Percentiles rank a stretch among this genome's conserved stretches.
Conservation (phyloP, 2,329 filamentous ascomycete species). For the Acrodontium crateriforme region DNA sequence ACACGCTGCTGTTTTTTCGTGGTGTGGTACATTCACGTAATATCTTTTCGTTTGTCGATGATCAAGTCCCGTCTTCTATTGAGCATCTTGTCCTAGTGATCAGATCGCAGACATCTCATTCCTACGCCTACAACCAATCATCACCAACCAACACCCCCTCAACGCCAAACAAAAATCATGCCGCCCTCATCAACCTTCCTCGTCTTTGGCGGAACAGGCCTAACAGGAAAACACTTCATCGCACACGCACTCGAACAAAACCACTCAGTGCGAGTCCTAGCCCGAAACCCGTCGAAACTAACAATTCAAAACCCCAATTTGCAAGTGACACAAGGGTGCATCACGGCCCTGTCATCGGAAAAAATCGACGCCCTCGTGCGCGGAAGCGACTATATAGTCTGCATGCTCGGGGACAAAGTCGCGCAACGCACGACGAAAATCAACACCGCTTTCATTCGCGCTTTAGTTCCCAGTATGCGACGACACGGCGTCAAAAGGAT, state of each 20-base stretch:
- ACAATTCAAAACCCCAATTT: constrained; percentile 1
- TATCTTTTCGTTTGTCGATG: too few relatives aligned
- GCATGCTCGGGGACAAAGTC: constrained; percentile 4
- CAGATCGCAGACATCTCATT: too few relatives aligned
- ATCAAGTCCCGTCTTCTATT: too few relatives aligned
- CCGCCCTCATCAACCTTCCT: constrained; percentile 21
- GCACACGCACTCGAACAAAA: constrained; percentile 2
- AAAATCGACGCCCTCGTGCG: constrained; percentile 2
- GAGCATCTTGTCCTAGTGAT: too few relatives aligned
- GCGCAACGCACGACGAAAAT: constrained; percentile 2
- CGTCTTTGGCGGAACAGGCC: constrained; percentile 13
- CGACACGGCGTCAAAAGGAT: constrained; percentile 4
- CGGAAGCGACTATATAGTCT: constrained; percentile 3
- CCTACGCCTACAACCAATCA: too few relatives aligned
- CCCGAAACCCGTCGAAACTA: constrained; percentile 3
- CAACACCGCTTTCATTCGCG: constrained; percentile 4
- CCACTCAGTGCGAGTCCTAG: constrained; percentile 3
- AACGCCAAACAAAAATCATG: too few relatives aligned
- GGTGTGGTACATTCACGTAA: too few relatives aligned
- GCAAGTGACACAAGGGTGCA: constrained; percentile 3
- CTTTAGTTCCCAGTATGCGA: constrained; percentile 5
- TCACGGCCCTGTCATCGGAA: constrained; percentile 3
- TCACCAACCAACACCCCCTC: too few relatives aligned
- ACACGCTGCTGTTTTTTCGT: too few relatives aligned
- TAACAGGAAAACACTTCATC: constrained; percentile 5